Evolutionary conservation across 169 alveolate species (phyloP), one percentile per base, ranked within the genome.

Genomic region (Plasmodium vivax): DNA sequence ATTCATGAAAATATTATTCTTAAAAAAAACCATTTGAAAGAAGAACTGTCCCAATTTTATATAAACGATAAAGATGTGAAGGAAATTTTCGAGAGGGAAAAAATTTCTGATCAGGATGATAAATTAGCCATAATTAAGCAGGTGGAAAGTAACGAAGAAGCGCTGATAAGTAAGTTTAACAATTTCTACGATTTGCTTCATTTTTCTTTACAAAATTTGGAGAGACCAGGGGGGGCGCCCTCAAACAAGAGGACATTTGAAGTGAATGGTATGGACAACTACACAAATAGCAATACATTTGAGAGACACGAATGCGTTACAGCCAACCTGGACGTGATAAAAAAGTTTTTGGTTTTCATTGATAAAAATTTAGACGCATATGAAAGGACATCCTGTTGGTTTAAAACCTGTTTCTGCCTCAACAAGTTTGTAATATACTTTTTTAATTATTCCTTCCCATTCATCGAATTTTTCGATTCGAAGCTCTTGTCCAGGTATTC

Each of bases 401-500:
- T 90, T 90, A 90, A 90, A 74, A 12, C 2, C 30, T 90, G 27
- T 90, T 90, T 90, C 54, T 51, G 88, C 72, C 83, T 90, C 32
- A 54, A 90, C 72, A 80, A 90, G 41, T 90, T 90, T 90, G 41
- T 90, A 80, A 58, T 90, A 36, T 90, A 90, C 80, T 90, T 90
- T 81, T 90, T 90, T 90, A 90, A 79, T 90, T 68, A 90, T 71
- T 80, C 90, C 38, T 80, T 90, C 47, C 90, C 72, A 36, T 90
- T 56, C 36, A 71, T 90, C 41, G 74, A 90, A n/a, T 58, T 34
- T 45, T 90, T 90, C 47, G 94, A 90, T 90, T 62, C 68, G 23
- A 80, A 90, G 10, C 83, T 90, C 34, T 43, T 90, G 30, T 19
- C 12, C 27, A 80, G 36, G 38, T 90, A 90, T 80, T 43, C 47